Percentiles rank a stretch among this genome's conserved stretches.
These are phyloP conservation scores for Thelephora terrestris DNA, from an alignment of 1,284 basidiomycete genomes.

Conservation along the genomic window DNA sequence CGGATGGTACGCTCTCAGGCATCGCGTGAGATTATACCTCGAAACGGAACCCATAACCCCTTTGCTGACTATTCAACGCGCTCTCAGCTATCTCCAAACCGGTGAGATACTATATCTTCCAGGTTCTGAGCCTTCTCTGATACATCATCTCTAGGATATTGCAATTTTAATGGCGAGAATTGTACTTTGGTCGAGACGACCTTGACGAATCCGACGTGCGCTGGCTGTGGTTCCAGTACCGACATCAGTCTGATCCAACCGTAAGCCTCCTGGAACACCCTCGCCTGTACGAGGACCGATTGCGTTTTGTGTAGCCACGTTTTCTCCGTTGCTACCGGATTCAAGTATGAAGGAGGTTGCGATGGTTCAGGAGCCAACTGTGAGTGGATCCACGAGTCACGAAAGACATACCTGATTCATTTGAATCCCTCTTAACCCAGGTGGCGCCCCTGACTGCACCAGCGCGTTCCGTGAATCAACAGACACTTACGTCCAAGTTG, in stretches of 20 bases:
- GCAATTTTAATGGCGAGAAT: conserved; percentile 31
- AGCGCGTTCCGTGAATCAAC: conserved; percentile 29
- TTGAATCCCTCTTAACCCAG: conserved; percentile 10
- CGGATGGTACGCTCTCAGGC: conserved; percentile 17
- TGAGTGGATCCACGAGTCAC: conserved; percentile 7
- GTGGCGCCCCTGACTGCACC: conserved; percentile 19
- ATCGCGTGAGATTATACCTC: conserved; percentile 23
- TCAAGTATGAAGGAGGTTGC: conserved; percentile 23
- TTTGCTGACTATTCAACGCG: not conserved
- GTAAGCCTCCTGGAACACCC: conserved; percentile 18
- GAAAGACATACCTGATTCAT: not conserved
- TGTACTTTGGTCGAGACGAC: conserved; percentile 35
- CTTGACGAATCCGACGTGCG: conserved; percentile 27
- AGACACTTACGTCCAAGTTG: conserved; percentile 32
- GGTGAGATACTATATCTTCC: conserved; percentile 3
- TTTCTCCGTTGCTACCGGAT: conserved; percentile 22
- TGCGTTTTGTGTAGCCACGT: conserved; percentile 17
- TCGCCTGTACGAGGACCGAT: not conserved
- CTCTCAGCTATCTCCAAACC: conserved; percentile 13
- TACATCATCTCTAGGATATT: conserved; percentile 16
- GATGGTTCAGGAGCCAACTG: conserved; percentile 24
- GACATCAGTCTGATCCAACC: conserved; percentile 36
- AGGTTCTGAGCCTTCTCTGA: not conserved
- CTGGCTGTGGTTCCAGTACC: conserved; percentile 31
- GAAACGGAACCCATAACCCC: not conserved